Conservation (phyloP, 257 asterid genomes). For the Anisodus acutangulus region DNA sequence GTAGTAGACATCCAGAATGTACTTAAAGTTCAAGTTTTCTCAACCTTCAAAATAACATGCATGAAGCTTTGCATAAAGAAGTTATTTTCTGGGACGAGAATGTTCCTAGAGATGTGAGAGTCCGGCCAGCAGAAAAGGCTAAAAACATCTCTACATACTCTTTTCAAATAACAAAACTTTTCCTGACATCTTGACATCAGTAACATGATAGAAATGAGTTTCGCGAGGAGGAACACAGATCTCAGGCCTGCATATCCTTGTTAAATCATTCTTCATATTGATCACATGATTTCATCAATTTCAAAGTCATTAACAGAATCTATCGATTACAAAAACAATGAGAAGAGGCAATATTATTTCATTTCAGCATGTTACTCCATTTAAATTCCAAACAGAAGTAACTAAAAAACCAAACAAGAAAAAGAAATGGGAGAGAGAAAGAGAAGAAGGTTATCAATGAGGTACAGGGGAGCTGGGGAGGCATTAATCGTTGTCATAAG, state of each 20-base stretch:
- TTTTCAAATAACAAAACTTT: not conserved
- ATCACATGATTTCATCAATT: not conserved
- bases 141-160: not conserved
- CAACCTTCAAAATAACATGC: not conserved
- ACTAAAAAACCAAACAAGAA: not conserved
- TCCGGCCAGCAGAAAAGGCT: not conserved
- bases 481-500: not conserved
- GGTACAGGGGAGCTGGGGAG: conserved; percentile 17
- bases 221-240: not conserved
- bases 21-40: not conserved
- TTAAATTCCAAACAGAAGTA: conserved; percentile 8
- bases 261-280: conserved; percentile 20
- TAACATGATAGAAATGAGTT: not conserved
- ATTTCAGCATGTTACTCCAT: not conserved
- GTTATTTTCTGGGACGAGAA: not conserved
- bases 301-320: conserved; percentile 7
- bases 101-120: not conserved
- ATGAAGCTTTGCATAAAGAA: not conserved
- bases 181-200: not conserved
- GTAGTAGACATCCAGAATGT: not conserved
- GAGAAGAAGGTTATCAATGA: conserved; percentile 21
- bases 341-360: conserved; percentile 10
- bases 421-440: not conserved
- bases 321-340: conserved; percentile 7
- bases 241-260: conserved; percentile 8